Evolutionary conservation across 1,284 basidiomycete genomes (phyloP).

Genomic region (Cystobasidium slooffiae): DNA sequence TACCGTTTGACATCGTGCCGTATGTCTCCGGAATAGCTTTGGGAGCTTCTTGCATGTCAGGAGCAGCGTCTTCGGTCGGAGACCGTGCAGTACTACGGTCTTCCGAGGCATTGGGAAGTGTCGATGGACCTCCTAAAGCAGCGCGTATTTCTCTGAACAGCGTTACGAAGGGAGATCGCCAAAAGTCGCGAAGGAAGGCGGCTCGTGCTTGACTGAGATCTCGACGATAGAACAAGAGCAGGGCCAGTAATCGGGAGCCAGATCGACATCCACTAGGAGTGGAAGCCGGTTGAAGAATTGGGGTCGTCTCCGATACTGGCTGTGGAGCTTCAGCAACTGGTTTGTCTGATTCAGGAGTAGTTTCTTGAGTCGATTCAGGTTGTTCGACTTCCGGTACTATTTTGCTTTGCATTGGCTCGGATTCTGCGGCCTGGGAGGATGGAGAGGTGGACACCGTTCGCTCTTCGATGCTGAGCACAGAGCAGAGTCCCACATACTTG

Average conservation of each 20-base stretch:
- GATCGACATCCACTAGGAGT: not conserved
- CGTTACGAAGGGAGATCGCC: constrained; percentile 16
- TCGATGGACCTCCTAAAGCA: constrained; percentile 11
- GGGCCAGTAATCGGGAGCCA: constrained; percentile 22
- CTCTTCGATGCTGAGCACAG: constrained; percentile 29
- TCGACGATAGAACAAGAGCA: constrained; percentile 35
- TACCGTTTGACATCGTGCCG: not conserved
- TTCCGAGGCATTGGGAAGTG: not conserved
- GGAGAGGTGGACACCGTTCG: not conserved
- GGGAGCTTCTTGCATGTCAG: constrained; percentile 5
- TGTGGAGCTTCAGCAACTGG: not conserved
- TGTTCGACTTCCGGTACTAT: not conserved
- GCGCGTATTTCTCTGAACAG: constrained; percentile 21
- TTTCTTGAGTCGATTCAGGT: not conserved
- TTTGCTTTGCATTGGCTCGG: not conserved
- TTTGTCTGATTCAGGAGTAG: not conserved
- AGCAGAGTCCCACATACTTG: constrained; percentile 48
- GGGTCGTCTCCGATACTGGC: not conserved
- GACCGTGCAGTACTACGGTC: not conserved
- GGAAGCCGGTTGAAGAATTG: not conserved
- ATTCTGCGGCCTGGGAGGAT: too few species aligned
- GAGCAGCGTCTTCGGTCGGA: not conserved
- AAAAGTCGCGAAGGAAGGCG: constrained; percentile 23
- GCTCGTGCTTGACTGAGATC: constrained; percentile 10
- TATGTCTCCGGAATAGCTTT: not conserved